These are phyloP conservation scores for Trichoderma citrinoviride DNA, from an alignment of 2,329 filamentous ascomycete genomes.

Conservation along the genomic window DNA sequence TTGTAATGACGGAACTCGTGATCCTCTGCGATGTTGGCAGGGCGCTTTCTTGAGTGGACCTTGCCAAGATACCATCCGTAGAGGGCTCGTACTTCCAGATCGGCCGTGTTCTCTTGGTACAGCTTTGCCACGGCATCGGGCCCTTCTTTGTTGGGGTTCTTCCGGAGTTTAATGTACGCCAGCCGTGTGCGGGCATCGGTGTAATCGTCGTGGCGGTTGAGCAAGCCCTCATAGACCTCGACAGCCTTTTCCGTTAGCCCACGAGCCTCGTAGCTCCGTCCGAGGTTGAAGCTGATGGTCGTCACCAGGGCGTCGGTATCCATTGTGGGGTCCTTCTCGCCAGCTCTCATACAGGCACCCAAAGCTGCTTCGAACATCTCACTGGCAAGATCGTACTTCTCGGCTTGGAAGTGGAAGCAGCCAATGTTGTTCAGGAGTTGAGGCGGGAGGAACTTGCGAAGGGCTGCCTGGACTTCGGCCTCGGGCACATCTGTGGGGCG, in stretches of 20 bases:
- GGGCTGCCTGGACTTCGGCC: constrained; percentile 54
- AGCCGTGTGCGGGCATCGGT: constrained; percentile 86
- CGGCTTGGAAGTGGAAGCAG: constrained; percentile 88
- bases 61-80: constrained; percentile 96
- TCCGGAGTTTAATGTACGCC: constrained; percentile 83
- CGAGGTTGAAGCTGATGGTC: constrained; percentile 95
- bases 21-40: constrained; percentile 79
- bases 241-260: constrained; percentile 78
- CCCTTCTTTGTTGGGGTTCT: constrained; percentile 78
- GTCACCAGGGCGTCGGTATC: constrained; percentile 92
- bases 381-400: constrained; percentile 75
- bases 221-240: constrained; percentile 81
- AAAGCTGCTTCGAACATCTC: constrained; percentile 91
- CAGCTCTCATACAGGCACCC: constrained; percentile 78
- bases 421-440: constrained; percentile 96
- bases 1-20: constrained; percentile 93
- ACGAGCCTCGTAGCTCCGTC: constrained; percentile 85
- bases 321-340: constrained; percentile 68
- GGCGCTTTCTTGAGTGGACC: constrained; percentile 73
- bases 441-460: constrained; percentile 79
- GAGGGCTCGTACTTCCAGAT: constrained; percentile 86
- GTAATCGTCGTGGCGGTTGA: constrained; percentile 85
- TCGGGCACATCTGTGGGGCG: constrained; percentile 58
- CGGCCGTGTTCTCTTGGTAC: constrained; percentile 77
- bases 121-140: constrained; percentile 82